Conservation (phyloP, 345 rosid genomes). For the Nasturtium officinale region DNA sequence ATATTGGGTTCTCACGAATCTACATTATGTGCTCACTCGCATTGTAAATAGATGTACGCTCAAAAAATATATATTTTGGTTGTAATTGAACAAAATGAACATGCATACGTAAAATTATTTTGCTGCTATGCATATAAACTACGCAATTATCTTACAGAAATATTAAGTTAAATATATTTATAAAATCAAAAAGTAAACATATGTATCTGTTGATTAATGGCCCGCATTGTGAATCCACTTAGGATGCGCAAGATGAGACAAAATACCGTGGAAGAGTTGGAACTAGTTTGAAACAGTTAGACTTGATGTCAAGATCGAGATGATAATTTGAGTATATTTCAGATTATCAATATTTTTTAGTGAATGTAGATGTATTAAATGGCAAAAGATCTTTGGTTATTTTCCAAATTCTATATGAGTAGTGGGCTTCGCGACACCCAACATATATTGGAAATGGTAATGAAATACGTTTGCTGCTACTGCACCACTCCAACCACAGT, state of each 20-base stretch:
- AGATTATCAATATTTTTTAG: neutral
- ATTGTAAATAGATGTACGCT: slow-evolving; percentile 28
- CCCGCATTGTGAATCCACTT: slow-evolving; percentile 1
- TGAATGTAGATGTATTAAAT: neutral
- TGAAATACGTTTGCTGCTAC: slow-evolving; percentile 12
- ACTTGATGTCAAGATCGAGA: neutral
- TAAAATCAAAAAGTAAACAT: neutral
- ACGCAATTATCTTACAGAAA: neutral
- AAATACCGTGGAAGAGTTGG: neutral
- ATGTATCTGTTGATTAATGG: slow-evolving; percentile 5
- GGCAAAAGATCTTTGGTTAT: neutral
- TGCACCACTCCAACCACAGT: slow-evolving; percentile 11
- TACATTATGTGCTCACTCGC: slow-evolving; percentile 30
- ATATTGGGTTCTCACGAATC: slow-evolving; percentile 35
- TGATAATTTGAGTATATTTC: neutral
- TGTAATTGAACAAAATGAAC: too few species aligned
- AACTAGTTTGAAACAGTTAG: slow-evolving; percentile 1
- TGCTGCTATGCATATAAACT: neutral
- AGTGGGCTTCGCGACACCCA: neutral
- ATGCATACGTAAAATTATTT: slow-evolving; percentile 24
- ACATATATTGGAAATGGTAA: slow-evolving; percentile 4
- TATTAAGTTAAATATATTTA: neutral
- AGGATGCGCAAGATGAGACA: slow-evolving; percentile 14
- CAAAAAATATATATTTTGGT: too few species aligned
- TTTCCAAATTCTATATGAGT: neutral